Base-by-base conservation (phyloP, 495 filamentous ascomycete genomes). In the Articulospora tetracladia region DNA sequence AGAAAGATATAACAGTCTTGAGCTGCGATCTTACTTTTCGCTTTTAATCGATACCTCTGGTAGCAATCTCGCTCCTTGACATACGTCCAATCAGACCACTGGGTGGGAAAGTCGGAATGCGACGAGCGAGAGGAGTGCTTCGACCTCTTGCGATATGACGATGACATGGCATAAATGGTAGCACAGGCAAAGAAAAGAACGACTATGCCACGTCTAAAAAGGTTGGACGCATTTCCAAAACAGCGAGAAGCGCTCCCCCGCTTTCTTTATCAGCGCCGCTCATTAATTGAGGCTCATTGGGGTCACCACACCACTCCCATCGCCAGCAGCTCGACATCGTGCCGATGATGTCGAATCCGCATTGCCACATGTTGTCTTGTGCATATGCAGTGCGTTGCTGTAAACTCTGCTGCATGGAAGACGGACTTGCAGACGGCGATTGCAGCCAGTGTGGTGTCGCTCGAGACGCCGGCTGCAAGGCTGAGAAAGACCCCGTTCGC, bases 41-140 rank as follows among this genome's bases (percentile, higher is more conserved):
- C 20, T 15, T 17, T 12, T 23, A 50, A 7, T 8, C 56, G 56
- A 22, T 58, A 58, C 20, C 44, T n/a, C 41, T 20, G 24, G 12
- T 30, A 58, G 20, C 30, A 25, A 28, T 28, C 39, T 23, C n/a
- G 3, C 12, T 48, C 20, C 24, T 46, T n/a, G 19, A 26, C 23
- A 23, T 27, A 59, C 32, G 8, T 47, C 47, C 46, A 52, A 17
- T 59, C 47, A 57, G 44, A 30, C 57, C 32, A 53, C 7, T 25
- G 0, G 19, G 32, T 39, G 7, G 44, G 41, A 23, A 10, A 32
- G 17, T 48, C 4, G 3, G 39, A 44, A 11, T 12, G n/a, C 3
- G 10, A 3, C 8, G 39, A 48, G 26, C 25, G 25, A 11, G 24
- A 32, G 26, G 50, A 28, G 28, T 53, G 25, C 50, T 20, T 53